Conservation (phyloP, 176 grass and related monocot genomes). For the Aegilops bicornis region DNA sequence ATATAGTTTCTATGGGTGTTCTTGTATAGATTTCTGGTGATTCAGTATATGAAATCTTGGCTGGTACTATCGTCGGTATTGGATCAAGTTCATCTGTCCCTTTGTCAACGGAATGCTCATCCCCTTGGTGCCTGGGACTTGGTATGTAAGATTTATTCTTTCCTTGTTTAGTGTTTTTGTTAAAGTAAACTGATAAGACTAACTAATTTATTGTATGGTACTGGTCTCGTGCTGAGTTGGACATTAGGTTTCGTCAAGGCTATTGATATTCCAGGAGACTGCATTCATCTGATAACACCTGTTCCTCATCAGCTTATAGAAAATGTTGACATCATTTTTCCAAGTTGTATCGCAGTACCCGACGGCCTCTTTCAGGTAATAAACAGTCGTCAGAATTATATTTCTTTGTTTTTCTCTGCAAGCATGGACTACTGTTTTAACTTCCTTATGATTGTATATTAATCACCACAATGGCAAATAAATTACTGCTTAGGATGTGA, state of each 20-base stretch:
- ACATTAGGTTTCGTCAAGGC: slow-evolving; percentile 45
- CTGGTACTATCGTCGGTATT: slow-evolving; percentile 55
- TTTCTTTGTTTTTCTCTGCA: not conserved
- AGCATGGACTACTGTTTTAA: not conserved
- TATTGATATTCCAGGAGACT: slow-evolving; percentile 30
- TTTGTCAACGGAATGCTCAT: slow-evolving; percentile 35
- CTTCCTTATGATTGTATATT: not conserved
- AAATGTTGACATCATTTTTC: slow-evolving; percentile 32
- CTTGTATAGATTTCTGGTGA: slow-evolving; percentile 29
- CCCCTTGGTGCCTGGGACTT: slow-evolving; percentile 63
- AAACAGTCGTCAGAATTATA: not conserved
- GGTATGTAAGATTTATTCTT: slow-evolving; percentile 21
- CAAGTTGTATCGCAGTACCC: slow-evolving; percentile 39
- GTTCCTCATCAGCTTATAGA: slow-evolving; percentile 31
- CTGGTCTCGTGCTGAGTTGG: not conserved
- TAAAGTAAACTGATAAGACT: not conserved
- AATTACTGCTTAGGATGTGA: not conserved
- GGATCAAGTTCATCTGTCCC: slow-evolving; percentile 39
- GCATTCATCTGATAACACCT: slow-evolving; percentile 46
- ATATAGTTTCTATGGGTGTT: not conserved
- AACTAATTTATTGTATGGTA: not conserved
- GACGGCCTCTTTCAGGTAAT: slow-evolving; percentile 42
- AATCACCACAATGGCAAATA: not conserved
- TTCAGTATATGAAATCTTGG: slow-evolving; percentile 34
- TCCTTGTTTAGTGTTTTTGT: not conserved